A percentile compares a stretch with the other conserved stretches of the same genome.
Conservation (phyloP, 1,139 yeast genomes). For the Wickerhamiella infanticola region DNA sequence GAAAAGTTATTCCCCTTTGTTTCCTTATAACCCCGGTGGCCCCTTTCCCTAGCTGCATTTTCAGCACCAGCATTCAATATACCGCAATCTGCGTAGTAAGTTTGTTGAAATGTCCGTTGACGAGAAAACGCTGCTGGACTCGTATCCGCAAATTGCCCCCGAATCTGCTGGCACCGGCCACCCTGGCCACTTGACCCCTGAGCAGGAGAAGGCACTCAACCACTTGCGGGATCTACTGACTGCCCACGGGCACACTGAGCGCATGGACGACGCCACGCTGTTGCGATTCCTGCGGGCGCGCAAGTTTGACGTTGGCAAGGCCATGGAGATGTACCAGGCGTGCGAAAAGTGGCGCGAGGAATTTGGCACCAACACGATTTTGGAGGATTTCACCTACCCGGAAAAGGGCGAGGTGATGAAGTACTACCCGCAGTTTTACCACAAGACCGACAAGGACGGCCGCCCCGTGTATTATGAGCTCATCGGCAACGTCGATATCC, state of each 20-base stretch:
- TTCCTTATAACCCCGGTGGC: too few species aligned
- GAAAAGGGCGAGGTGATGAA: conserved; percentile 85
- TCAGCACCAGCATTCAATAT: too few species aligned
- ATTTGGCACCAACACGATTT: conserved; percentile 73
- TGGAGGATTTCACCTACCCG: conserved; percentile 71
- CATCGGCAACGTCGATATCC: conserved; percentile 75
- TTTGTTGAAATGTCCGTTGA: not conserved
- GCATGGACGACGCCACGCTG: conserved; percentile 81
- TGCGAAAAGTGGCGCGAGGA: conserved; percentile 90
- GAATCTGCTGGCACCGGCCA: conserved; percentile 57
- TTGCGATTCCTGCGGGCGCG: conserved; percentile 89
- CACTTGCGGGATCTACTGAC: conserved; percentile 43
- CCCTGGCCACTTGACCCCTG: conserved; percentile 63
- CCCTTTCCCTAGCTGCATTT: not conserved
- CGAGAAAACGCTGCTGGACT: conserved; percentile 11
- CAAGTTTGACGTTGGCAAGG: conserved; percentile 69
- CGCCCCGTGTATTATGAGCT: conserved; percentile 93
- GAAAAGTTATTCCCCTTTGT: too few species aligned
- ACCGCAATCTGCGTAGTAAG: too few species aligned
- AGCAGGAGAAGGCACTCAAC: conserved; percentile 45
- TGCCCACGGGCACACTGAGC: conserved; percentile 49
- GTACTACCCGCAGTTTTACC: conserved; percentile 92
- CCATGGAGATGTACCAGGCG: conserved; percentile 65
- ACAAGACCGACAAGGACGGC: conserved; percentile 92
- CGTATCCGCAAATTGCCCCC: conserved; percentile 54